These are phyloP conservation scores for Solanum sejunctum DNA, from an alignment of 257 asterid genomes.

Conservation along the genomic window DNA sequence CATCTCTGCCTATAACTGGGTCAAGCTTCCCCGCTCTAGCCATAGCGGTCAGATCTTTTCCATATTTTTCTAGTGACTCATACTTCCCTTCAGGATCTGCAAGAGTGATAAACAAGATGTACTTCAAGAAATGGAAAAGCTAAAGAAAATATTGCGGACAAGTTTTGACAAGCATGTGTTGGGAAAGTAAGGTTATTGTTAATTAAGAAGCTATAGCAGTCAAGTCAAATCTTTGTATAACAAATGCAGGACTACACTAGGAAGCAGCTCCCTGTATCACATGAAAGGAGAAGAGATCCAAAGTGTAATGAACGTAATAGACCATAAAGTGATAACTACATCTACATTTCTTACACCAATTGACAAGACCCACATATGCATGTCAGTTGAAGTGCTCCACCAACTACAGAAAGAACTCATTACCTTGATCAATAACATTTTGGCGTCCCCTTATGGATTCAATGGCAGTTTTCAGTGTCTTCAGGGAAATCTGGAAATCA, in stretches of 20 bases:
- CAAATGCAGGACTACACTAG: not conserved
- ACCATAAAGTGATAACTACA: not conserved
- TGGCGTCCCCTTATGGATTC: conserved; percentile 84
- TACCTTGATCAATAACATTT: conserved; percentile 91
- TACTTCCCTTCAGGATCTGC: conserved; percentile 95
- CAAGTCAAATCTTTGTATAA: not conserved
- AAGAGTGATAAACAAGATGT: conserved; percentile 1
- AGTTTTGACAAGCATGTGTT: not conserved
- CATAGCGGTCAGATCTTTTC: conserved; percentile 95
- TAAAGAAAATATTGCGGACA: not conserved
- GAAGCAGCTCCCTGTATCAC: not conserved
- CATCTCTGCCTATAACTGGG: conserved; percentile 97
- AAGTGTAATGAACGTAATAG: not conserved
- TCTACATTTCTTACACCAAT: not conserved
- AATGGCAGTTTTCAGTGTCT: conserved; percentile 57
- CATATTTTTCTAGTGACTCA: conserved; percentile 84
- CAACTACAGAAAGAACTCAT: not conserved
- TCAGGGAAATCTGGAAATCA: conserved; percentile 59
- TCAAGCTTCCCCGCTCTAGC: conserved; percentile 95
- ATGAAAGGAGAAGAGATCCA: not conserved
- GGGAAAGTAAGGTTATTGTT: not conserved
- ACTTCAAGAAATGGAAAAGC: not conserved
- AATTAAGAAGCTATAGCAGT: not conserved
- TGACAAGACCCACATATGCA: not conserved
- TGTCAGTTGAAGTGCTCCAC: not conserved